Base-by-base conservation (phyloP, 2,329 filamentous ascomycete species). In the Colletotrichum acutatum region DNA sequence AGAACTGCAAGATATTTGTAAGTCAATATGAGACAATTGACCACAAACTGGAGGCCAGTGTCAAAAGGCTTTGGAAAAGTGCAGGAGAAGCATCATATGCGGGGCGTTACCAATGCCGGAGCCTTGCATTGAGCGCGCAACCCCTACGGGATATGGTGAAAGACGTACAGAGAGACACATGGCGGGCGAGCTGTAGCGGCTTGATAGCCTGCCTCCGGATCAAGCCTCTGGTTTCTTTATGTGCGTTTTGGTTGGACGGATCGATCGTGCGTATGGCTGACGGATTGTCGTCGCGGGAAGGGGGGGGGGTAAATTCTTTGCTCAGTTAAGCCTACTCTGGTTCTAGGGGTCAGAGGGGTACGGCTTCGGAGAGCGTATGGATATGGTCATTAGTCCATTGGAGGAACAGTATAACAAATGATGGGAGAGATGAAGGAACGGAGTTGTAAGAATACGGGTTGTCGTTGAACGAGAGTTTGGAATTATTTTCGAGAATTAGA, bases 91-190 rank as follows among this genome's bases (percentile, higher is more conserved):
- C 22, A 34, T 53, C n/a, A 53, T 16, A 16, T 30, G 16, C 37
- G 57, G 59, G 59, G 52, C 32, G n/a, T 28, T 54, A 16, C 42
- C 52, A 49, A 69, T 46, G 54, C 16, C 2, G 32, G 66, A 59
- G 66, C 42, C 53, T 64, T 53, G 59, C 58, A 53, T 59, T 32
- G n/a, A 58, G 19, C n/a, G 24, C 49, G 9, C 49, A 12, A 14
- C 9, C 26, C 28, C 22, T 30, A 58, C 52, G 34, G 57, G 61
- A 49, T 34, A n/a, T n/a, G 37, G 37, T 30, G n/a, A 37, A n/a
- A 57, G 34, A 74, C 72, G 42, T 74, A 74, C 72, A 28, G 57
- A 57, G 68, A 74, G 63, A 72, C 72, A 74, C 72, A 74, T 74
- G 30, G 22, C 66, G 71, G 37, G 22, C 26, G 42, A 34, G 24